Evolutionary conservation across 2,329 filamentous ascomycete genomes (phyloP).

Genomic region (Daldinia eschscholtzii): DNA sequence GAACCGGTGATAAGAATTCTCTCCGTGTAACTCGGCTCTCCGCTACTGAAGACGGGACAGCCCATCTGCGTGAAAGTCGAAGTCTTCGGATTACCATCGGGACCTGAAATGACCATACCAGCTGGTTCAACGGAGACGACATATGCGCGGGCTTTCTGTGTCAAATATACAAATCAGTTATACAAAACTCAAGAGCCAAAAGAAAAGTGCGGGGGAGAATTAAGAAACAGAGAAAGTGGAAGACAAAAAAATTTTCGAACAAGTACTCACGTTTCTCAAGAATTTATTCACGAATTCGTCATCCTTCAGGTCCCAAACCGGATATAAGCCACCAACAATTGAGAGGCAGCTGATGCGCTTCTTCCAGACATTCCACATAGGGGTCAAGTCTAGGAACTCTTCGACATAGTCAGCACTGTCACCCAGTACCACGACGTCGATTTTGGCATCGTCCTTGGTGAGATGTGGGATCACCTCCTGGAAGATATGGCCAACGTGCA

Average conservation of each 20-base stretch:
- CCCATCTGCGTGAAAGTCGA: constrained; percentile 62
- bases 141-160: constrained; percentile 72
- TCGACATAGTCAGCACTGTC: constrained; percentile 72
- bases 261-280: constrained; percentile 61
- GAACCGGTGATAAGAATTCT: constrained; percentile 70
- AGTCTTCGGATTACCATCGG: constrained; percentile 61
- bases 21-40: constrained; percentile 70
- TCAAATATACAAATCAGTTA: neutral
- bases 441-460: constrained; percentile 61
- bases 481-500: constrained; percentile 78
- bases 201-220: constrained; percentile 33
- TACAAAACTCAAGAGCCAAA: neutral
- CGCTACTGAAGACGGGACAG: constrained; percentile 77
- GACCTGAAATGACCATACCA: constrained; percentile 66
- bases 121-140: constrained; percentile 64
- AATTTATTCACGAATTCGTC: constrained; percentile 61
- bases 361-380: constrained; percentile 63
- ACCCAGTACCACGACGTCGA: constrained; percentile 80
- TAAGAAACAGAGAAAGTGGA: constrained; percentile 6
- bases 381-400: constrained; percentile 68
- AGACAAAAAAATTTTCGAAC: neutral
- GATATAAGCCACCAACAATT: constrained; percentile 62
- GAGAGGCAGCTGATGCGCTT: constrained; percentile 62
- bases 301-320: constrained; percentile 57
- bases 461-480: constrained; percentile 68